Evolutionary conservation across 1,284 basidiomycete species (phyloP), one percentile per base, ranked within the genome.

Genomic region (Peniophora sp.): DNA sequence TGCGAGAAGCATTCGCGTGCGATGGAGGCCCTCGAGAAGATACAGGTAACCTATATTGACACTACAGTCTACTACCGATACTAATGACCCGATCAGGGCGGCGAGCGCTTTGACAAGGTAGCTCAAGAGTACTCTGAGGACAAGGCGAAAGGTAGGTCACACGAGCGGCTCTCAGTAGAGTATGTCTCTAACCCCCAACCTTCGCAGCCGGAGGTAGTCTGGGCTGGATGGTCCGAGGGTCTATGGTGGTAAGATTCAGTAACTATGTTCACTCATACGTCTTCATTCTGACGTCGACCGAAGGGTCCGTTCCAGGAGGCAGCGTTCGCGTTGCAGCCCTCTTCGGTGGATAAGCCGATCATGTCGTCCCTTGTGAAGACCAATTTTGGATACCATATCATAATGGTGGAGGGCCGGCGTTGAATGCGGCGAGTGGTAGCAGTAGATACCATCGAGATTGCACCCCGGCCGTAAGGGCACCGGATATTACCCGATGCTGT

Each of bases 121-220:
- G 89, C 90, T 2, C 83, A 89, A 57, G 88, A 90, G 57, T 90
- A 86, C 58, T 89, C 87, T 1, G 89, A 92, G 64, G 89, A 92
- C 68, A 92, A 92, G 64, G 90, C 90, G 3, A 90, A 91, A 75
- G 78, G 88, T 53, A 18, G 20, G 20, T 10, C 12, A 12, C 18
- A 52, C 32, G 35, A 20, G 47, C 54, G 49, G 27, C 46, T 24
- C 32, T 27, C 47, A 18, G 49, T 20, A 8, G 2, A 24, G 18
- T 41, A 23, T 51, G 32, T 50, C 17, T 17, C 17, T 42, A 37
- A 32, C 54, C 39, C 45, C 48, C 44, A 23, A 32, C 12, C 20
- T 47, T n/a, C 35, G 24, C 57, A 90, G 88, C 82, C 61, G 88
- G 88, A 24, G 88, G 88, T 32, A 88, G 83, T 61, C 72, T 92